Base-by-base conservation (phyloP, 148 eudicot species). In the Cornus suecica region DNA sequence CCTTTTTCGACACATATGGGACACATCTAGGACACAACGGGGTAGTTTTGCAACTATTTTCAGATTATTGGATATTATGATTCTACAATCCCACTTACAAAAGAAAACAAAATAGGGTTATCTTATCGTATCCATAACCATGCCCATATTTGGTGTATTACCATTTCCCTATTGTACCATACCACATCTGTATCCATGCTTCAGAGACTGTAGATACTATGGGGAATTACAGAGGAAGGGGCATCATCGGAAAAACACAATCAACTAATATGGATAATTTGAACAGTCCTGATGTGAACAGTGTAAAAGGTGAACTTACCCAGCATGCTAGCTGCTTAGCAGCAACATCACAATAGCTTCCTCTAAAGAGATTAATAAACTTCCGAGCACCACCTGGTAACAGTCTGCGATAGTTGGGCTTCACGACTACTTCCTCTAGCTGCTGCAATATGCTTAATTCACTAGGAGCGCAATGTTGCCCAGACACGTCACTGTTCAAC, bases 251-350 rank as follows among this genome's bases (percentile, higher is more conserved):
- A 20, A 60, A 69, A 58, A 61, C 52, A 10, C 11, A 13, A 45
- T 45, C 8, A 45, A 10, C 11, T 45, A 11, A 16, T 1, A 16
- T 48, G 20, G 54, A 11, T 48, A 16, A 11, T 48, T 11, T 13
- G 20, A 48, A 48, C 54, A 1, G 9, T 45, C 15, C 18, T 48
- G 15, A 11, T 48, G 54, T 11, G 20, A 48, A 48, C n/a, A 23
- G n/a, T 10, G 66, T 29, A 23, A 52, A 77, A 73, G 25, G 1
- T n/a, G 4, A 52, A 83, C 93, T 83, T 80, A 95, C 99, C 99
- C 99, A 95, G 75, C 99, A 95, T n/a, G 99, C 99, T 27, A 95
- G 85, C 65, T 89, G 88, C 85, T 88, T 92, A 11, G 99, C 99
- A 81, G 99, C 97, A 81, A 85, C 90, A 80, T 92, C 91, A 42